Evolutionary conservation across 2,329 filamentous ascomycete genomes (phyloP), one percentile per base, ranked within the genome.

Genomic region (Penicillium sp.): DNA sequence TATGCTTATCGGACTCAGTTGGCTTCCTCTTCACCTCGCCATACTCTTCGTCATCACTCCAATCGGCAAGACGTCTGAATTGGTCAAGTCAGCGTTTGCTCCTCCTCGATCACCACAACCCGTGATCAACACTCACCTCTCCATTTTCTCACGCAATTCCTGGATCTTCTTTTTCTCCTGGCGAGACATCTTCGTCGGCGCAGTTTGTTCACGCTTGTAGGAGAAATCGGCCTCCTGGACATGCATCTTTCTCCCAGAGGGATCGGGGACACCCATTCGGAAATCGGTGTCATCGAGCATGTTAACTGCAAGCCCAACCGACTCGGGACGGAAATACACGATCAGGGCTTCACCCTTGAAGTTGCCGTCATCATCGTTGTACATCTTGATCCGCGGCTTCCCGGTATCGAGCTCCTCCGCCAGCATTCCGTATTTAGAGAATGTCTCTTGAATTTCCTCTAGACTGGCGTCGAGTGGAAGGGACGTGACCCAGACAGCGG

Each of bases 271-370:
- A 61, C 86, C 70, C 52, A 87, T 77, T 50, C 92, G 80, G 63
- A 97, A 93, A 59, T 90, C 83, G 4, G 79, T 73, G 46, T 76
- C 72, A 37, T 77, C 75, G 13, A 83, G 73, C 60, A 77, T 75
- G 44, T 80, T 76, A 11, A 82, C 71, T 1, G 77, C 72, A 43
- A 76, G 86, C 35, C 87, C 77, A 50, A 99, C 92, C n/a, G 88
- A 95, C 65, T 95, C 90, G 0, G 90, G 87, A 61, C 93, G 89
- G 79, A 95, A 96, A 73, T 95, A 99, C 30, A 97, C 88, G 46
- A 99, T 77, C 28, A 99, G 78, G 2, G 89, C 91, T 66, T 97
- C 91, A 53, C 93, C 93, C 67, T 96, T 97, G 78, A 95, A 95
- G 13, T 83, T 81, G 16, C 90, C 93, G 1, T 84, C 73, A 1